These are phyloP conservation scores for Ilex asprella DNA, from an alignment of 257 asterid genomes.

Conservation along the genomic window DNA sequence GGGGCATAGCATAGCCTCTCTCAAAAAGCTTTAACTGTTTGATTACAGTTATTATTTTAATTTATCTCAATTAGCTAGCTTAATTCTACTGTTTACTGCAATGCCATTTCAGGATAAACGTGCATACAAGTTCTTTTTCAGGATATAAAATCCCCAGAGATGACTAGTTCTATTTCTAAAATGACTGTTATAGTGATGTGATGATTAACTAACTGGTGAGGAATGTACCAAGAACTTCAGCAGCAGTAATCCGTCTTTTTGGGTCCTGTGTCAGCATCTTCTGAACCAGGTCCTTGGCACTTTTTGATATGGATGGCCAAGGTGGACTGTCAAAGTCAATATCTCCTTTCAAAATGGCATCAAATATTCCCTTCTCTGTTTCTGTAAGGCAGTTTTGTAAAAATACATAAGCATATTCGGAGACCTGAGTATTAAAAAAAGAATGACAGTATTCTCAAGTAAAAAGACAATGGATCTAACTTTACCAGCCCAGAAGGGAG, in stretches of 20 bases:
- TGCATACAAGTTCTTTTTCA: not conserved
- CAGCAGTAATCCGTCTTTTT: constrained; percentile 60
- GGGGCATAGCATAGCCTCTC: too few species aligned
- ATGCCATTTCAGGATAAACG: not conserved
- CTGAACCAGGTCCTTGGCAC: constrained; percentile 75
- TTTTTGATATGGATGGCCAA: constrained; percentile 63
- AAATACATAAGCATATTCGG: not conserved
- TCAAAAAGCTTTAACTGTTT: too few species aligned
- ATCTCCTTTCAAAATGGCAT: constrained; percentile 49
- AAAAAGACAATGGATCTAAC: not conserved
- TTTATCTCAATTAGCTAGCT: too few species aligned
- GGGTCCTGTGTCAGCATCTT: constrained; percentile 66
- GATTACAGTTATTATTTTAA: too few species aligned
- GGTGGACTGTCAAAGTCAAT: constrained; percentile 65
- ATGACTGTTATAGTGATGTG: not conserved
- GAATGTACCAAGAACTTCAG: constrained; percentile 44
- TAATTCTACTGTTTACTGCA: not conserved
- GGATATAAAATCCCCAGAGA: not conserved
- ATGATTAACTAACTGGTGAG: not conserved
- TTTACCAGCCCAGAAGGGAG: constrained; percentile 89
- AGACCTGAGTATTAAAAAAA: not conserved
- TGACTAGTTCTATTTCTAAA: not conserved
- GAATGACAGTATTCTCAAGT: not conserved
- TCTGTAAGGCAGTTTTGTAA: constrained; percentile 29
- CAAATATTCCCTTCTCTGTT: constrained; percentile 67